Evolutionary conservation across 2,329 filamentous ascomycete genomes (phyloP).

Genomic region (Metarhizium guizhouense): DNA sequence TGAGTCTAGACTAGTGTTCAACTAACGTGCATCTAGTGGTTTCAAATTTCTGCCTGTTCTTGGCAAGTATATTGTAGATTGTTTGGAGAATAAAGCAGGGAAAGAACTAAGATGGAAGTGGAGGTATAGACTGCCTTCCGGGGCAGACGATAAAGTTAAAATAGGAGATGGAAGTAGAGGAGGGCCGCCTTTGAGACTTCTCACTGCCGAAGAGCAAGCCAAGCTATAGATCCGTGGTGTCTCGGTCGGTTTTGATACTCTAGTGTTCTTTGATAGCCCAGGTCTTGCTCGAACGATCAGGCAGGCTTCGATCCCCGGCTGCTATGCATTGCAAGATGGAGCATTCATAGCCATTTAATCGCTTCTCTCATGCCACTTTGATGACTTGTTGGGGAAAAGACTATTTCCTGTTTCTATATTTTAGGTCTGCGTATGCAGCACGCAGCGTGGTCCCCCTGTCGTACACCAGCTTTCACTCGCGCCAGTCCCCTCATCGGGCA

Average conservation of each 20-base stretch:
- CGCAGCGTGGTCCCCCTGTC: too few species aligned
- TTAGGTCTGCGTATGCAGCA: too few species aligned
- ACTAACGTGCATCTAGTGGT: conserved; percentile 8
- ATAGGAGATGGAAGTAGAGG: conserved; percentile 20
- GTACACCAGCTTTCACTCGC: too few species aligned
- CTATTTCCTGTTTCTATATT: too few species aligned
- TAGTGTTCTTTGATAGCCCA: too few species aligned
- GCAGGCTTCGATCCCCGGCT: too few species aligned
- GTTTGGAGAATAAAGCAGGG: conserved; percentile 21
- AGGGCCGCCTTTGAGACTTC: conserved; percentile 17
- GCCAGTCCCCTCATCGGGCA: too few species aligned
- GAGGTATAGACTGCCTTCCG: conserved; percentile 13
- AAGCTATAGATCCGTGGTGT: conserved; percentile 13
- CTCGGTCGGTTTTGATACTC: background rate
- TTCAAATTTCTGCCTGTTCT: conserved; percentile 19
- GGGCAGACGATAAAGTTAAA: conserved; percentile 7
- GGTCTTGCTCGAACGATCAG: too few species aligned
- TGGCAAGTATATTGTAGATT: conserved; percentile 20
- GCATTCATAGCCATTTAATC: too few species aligned
- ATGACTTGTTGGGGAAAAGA: too few species aligned
- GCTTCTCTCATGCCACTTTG: too few species aligned
- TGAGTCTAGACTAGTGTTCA: background rate
- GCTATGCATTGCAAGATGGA: too few species aligned
- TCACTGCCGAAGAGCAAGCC: conserved; percentile 17
- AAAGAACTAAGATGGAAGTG: conserved; percentile 20